A percentile compares a stretch with the other conserved stretches of the same genome.
Evolutionary conservation across 148 eudicot species (phyloP).

Genomic region (Diospyros kaki): DNA sequence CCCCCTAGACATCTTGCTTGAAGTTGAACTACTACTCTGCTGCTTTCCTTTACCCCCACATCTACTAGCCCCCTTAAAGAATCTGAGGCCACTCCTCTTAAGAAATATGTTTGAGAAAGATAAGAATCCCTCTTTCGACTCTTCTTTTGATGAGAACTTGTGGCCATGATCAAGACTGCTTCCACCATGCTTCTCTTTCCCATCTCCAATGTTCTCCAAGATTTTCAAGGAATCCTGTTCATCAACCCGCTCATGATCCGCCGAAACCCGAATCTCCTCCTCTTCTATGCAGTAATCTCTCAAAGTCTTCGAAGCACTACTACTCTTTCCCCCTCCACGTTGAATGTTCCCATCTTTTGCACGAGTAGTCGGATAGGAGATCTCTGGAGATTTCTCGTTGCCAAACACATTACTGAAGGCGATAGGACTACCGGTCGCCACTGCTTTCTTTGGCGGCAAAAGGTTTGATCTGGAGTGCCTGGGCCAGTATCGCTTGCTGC

Average conservation of each 20-base stretch:
- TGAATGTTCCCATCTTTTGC: neutral
- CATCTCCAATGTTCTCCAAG: neutral
- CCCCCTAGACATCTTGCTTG: too few relatives aligned
- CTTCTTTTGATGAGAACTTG: too few relatives aligned
- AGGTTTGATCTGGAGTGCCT: neutral
- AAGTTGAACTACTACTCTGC: too few relatives aligned
- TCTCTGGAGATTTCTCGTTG: neutral
- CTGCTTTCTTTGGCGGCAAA: neutral
- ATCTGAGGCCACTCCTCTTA: too few relatives aligned
- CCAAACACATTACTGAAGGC: neutral
- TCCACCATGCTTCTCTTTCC: neutral
- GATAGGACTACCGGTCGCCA: neutral
- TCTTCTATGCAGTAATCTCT: too few relatives aligned
- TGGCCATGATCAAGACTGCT: neutral
- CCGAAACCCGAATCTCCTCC: neutral
- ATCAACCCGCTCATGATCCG: too few relatives aligned
- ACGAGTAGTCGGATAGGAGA: neutral
- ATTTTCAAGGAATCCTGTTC: too few relatives aligned
- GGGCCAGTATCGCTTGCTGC: neutral
- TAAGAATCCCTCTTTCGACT: too few relatives aligned
- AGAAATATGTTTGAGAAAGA: too few relatives aligned
- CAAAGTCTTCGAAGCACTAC: too few relatives aligned
- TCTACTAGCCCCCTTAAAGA: too few relatives aligned
- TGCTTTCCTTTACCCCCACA: too few relatives aligned
- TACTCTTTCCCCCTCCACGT: neutral